Conservation (phyloP, 257 asterid species). For the Petunia axillaris region DNA sequence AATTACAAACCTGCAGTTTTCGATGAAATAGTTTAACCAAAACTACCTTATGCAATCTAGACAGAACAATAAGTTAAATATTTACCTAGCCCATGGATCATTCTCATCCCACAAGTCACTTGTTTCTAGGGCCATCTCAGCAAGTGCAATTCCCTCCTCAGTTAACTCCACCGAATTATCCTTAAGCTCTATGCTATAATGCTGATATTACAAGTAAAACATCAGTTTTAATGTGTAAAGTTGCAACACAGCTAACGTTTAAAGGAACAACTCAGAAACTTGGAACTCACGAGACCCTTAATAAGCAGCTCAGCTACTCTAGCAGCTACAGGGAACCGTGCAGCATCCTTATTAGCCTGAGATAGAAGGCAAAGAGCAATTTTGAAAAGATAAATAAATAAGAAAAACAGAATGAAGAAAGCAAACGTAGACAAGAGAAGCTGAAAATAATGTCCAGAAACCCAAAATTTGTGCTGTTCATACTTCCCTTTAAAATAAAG, state of each 20-base stretch:
- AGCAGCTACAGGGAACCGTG: slow-evolving; percentile 93
- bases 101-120: slow-evolving; percentile 96
- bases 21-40: slow-evolving; percentile 18
- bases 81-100: slow-evolving; percentile 99
- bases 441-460: neutral
- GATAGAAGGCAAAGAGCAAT: slow-evolving; percentile 28
- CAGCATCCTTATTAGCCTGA: slow-evolving; percentile 87
- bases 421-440: neutral
- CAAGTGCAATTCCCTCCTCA: slow-evolving; percentile 83
- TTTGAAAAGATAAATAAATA: slow-evolving; percentile 7
- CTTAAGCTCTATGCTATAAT: slow-evolving; percentile 88
- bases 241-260: slow-evolving; percentile 10
- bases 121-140: slow-evolving; percentile 97
- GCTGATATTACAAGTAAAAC: slow-evolving; percentile 53
- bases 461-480: neutral
- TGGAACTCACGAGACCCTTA: slow-evolving; percentile 66
- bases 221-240: slow-evolving; percentile 18
- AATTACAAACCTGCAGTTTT: slow-evolving; percentile 70
- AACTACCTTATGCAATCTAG: slow-evolving; percentile 6
- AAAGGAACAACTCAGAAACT: slow-evolving; percentile 12
- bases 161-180: slow-evolving; percentile 94
- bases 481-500: neutral
- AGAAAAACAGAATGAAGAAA: slow-evolving; percentile 17
- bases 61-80: slow-evolving; percentile 26
- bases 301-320: slow-evolving; percentile 87